Evolutionary conservation across 2,329 filamentous ascomycete genomes (phyloP).

Genomic region (Magnaporthiopsis poae): DNA sequence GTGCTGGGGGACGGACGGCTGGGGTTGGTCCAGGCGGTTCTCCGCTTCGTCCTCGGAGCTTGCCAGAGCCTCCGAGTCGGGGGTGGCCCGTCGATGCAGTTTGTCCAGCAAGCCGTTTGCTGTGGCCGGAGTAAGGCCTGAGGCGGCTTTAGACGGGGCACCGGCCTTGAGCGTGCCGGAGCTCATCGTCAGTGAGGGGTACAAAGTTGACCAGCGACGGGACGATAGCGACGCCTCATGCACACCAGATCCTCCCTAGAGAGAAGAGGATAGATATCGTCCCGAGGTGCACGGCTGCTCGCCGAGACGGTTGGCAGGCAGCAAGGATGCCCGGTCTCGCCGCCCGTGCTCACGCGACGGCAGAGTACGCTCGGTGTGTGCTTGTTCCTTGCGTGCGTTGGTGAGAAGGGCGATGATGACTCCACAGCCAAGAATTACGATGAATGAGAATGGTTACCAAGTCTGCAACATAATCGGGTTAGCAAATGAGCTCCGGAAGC

Average conservation of each 20-base stretch:
- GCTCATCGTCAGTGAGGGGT: constrained; percentile 35
- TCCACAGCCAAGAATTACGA: background rate
- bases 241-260: background rate
- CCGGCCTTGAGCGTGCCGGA: constrained; percentile 38
- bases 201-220: constrained; percentile 1
- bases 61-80: constrained; percentile 84
- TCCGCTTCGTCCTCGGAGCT: constrained; percentile 91
- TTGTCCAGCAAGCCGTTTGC: constrained; percentile 62
- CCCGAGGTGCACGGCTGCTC: background rate
- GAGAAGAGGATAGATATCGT: background rate
- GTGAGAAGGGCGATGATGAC: background rate
- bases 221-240: background rate
- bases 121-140: constrained; percentile 34
- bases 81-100: constrained; percentile 72
- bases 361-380: background rate
- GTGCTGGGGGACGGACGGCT: constrained; percentile 37
- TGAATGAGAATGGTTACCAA: background rate
- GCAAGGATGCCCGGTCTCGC: background rate
- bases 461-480: background rate
- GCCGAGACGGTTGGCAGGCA: background rate
- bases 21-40: constrained; percentile 42
- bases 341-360: background rate
- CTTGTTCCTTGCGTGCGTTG: background rate
- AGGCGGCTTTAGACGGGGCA: constrained; percentile 41
- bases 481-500: background rate